A percentile compares a stretch with the other conserved stretches of the same genome.
Conservation (phyloP, 805 yeast genomes). For the Hanseniaspora meyeri region DNA sequence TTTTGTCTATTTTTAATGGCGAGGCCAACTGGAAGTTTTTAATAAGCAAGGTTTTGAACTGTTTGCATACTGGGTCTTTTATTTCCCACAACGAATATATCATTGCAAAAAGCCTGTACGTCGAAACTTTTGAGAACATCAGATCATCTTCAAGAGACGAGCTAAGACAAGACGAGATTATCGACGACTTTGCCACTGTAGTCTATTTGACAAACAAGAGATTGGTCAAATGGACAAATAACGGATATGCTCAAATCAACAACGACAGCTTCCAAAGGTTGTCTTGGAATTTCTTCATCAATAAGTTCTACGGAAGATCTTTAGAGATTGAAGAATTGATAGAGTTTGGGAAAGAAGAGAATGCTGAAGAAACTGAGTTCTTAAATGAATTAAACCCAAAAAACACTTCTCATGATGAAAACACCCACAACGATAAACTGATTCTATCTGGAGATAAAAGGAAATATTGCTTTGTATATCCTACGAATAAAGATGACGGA, state of each 20-base stretch:
- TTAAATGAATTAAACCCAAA: background rate
- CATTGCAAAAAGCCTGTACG: background rate
- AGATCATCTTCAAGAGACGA: background rate
- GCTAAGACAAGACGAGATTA: no score
- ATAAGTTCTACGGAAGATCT: slow-evolving; percentile 1
- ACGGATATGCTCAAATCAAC: background rate
- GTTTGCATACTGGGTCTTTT: background rate
- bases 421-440: background rate
- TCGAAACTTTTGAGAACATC: background rate
- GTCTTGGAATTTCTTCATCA: slow-evolving; percentile 4
- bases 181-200: slow-evolving; percentile 3
- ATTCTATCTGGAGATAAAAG: background rate
- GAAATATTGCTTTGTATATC: background rate
- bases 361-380: background rate
- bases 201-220: slow-evolving; percentile 8
- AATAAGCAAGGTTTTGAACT: background rate
- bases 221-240: slow-evolving; percentile 8
- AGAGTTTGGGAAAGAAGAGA: background rate
- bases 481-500: background rate
- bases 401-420: background rate
- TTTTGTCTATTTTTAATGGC: background rate
- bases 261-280: slow-evolving; percentile 5
- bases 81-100: background rate
- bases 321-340: slow-evolving; percentile 5
- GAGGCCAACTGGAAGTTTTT: background rate